These are phyloP conservation scores for Leishmania turanica DNA, from an alignment of 208 protist species.

Conservation along the genomic window DNA sequence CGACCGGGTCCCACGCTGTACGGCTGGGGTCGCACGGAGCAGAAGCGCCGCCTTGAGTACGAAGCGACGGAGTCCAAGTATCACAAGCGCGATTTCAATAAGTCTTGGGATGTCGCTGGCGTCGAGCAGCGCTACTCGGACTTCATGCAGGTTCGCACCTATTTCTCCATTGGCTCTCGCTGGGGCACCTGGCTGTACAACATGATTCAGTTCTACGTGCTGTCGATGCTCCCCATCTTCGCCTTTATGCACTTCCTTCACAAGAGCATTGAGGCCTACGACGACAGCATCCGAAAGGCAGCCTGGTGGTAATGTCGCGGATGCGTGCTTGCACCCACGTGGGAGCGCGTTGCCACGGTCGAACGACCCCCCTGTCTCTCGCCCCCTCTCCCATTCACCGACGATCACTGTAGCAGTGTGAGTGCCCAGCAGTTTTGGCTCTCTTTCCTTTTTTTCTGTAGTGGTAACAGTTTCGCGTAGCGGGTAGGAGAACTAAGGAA, in stretches of 20 bases:
- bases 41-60: conserved; percentile 93
- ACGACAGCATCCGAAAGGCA: conserved; percentile 80
- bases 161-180: conserved; percentile 86
- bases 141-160: conserved; percentile 90
- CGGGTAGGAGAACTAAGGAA: neutral
- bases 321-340: neutral
- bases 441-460: conserved; percentile 14
- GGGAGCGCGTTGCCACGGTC: neutral
- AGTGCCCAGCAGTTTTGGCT: conserved; percentile 10
- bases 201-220: conserved; percentile 86
- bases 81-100: conserved; percentile 93
- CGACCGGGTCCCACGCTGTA: conserved; percentile 88
- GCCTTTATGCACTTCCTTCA: conserved; percentile 82
- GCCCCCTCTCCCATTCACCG: neutral
- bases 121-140: conserved; percentile 90
- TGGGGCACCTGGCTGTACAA: conserved; percentile 93
- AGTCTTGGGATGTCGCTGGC: conserved; percentile 88
- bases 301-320: conserved; percentile 85
- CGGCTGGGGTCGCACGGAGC: conserved; percentile 89
- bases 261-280: conserved; percentile 85
- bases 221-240: conserved; percentile 82
- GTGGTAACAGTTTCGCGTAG: conserved; percentile 11
- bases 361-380: neutral
- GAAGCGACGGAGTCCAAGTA: conserved; percentile 90
- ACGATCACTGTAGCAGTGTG: conserved; percentile 10